These are phyloP conservation scores for Mortierella sp. DNA, from an alignment of 371 early-diverging fungal species.

Conservation along the genomic window DNA sequence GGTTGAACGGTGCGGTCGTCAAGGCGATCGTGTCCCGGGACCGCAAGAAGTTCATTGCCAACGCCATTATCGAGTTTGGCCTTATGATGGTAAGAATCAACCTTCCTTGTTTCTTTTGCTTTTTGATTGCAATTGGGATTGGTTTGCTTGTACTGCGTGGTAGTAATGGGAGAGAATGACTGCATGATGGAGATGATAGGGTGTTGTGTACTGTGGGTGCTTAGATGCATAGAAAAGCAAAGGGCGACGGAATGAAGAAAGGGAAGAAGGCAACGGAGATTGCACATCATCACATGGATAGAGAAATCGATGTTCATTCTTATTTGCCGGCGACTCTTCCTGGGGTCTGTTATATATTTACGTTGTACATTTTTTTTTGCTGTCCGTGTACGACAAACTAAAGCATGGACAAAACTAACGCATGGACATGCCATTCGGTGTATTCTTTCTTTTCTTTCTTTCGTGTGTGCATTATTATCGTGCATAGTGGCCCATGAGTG, in stretches of 20 bases:
- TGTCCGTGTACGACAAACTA: not conserved
- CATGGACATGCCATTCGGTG: not conserved
- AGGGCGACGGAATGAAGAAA: not conserved
- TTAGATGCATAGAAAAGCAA: not conserved
- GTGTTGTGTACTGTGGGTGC: not conserved
- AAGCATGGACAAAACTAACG: no score
- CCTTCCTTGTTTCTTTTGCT: not conserved
- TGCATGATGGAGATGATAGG: not conserved
- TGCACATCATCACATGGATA: not conserved
- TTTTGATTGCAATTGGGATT: not conserved
- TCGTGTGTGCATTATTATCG: not conserved
- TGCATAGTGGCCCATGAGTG: conserved; percentile 80
- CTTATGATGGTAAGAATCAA: conserved; percentile 77
- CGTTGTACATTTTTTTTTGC: not conserved
- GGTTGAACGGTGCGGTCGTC: conserved; percentile 81
- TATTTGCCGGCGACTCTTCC: not conserved
- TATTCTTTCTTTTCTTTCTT: not conserved
- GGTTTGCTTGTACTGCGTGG: not conserved
- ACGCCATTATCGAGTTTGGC: conserved; percentile 76
- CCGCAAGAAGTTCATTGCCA: conserved; percentile 72
- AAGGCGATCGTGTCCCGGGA: conserved; percentile 82
- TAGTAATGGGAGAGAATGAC: not conserved
- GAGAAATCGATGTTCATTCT: conserved; percentile 7
- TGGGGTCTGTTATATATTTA: not conserved
- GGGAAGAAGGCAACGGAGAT: not conserved